Evolutionary conservation across 345 rosid genomes (phyloP), one percentile per base, ranked within the genome.

Genomic region (Salix exigua): DNA sequence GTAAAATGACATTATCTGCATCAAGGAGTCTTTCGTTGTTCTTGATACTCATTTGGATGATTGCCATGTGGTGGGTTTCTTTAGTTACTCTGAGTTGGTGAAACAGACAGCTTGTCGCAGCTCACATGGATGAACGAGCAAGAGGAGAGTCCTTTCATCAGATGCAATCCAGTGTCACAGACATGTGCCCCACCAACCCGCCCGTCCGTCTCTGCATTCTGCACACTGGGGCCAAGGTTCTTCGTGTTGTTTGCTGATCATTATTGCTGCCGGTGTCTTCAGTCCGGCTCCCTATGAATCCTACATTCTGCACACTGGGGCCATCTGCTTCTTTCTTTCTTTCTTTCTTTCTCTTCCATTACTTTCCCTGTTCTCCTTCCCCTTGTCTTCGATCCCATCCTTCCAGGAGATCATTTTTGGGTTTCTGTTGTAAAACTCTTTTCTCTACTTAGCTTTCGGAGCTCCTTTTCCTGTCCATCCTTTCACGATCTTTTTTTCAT

Each of bases 181-280:
- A 33, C 77, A 77, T 68, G 80, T 81, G 90, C 84, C 80, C 79
- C 77, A 38, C 78, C 86, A 81, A 68, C 84, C 71, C 67, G 35
- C 0, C 42, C 42, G 42, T 13, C 37, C 67, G 19, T 14, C 38
- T 33, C 67, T 26, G 67, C 68, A 64, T 26, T 63, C 30, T 64
- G 38, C 33, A 16, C 37, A 2, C 35, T 7, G 35, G n/a, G 68
- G 38, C 11, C 68, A 30, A 63, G 12, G 62, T 55, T 26, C 58
- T 50, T 18, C 13, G 5, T 53, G 25, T 7, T 7, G n/a, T 8
- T 33, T 7, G 9, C 10, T n/a, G 25, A 55, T 30, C 31, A 30
- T 55, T 10, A 55, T 8, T n/a, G 1, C 44, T 2, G 44, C 44
- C 44, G 44, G 44, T 10, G 44, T 40, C 44, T 40, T 10, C 44